Base-by-base conservation (phyloP, 2,329 filamentous ascomycete species). In the Diaporthe citrichinensis region DNA sequence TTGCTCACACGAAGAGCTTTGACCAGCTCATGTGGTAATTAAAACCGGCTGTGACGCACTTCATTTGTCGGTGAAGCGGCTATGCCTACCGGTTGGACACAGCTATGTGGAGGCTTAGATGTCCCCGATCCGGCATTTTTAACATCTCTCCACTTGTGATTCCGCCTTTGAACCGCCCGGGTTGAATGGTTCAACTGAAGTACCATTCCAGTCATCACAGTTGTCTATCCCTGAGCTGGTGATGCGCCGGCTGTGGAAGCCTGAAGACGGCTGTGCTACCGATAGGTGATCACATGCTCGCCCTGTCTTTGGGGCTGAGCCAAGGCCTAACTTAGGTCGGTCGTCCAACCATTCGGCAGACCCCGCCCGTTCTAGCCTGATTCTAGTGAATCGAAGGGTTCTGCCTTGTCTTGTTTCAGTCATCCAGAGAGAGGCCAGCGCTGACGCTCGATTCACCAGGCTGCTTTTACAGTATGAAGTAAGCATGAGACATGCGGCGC, bases 221-320 rank as follows among this genome's bases (percentile, higher is more conserved):
- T 31, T 1, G 25, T 9, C 36, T 10, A 39, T 39, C 36, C 36
- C 36, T n/a, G 41, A 49, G 10, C 28, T 7, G 36, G 17, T 31
- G 20, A 23, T n/a, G 28, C 1, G 10, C 20, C 23, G 25, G 10
- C 20, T 3, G 12, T 15, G 31, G 10, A 36, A 68, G 46, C 62
- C 25, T 15, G n/a, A 14, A 20, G 12, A 71, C 61, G 73, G 68
- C 73, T 67, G 68, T 75, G 73, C 58, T 57, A 17, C 28, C n/a
- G 20, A 31, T 15, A 41, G 23, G 31, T 67, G 68, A 67, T 41
- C 58, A 58, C 36, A 68, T 7, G 59, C 20, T 20, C 9, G 14
- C 20, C 23, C 15, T 55, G 20, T n/a, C 31, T 31, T 9, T 3
- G 58, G 36, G 28, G 71, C 34, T 51, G 46, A 57, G 31, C 23